Conservation (phyloP, 805 yeast species). For the Jamesozyma lodderae region DNA sequence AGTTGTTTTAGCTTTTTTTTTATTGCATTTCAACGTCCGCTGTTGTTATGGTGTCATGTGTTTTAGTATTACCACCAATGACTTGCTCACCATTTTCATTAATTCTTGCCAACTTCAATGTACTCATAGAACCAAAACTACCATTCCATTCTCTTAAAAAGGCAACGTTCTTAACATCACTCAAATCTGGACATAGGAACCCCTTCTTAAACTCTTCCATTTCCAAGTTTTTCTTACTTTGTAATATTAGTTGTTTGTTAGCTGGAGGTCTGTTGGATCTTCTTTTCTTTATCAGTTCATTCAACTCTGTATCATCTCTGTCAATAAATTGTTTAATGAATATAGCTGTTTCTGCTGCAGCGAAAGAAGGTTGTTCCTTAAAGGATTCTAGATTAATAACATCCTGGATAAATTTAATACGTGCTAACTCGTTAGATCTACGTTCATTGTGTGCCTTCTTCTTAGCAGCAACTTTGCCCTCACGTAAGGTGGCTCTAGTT, state of each 20-base stretch:
- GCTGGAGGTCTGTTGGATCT: slow-evolving; percentile 85
- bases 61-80: slow-evolving; percentile 9
- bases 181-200: slow-evolving; percentile 60
- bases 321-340: slow-evolving; percentile 54
- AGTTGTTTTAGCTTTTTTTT: too few species aligned
- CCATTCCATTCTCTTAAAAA: slow-evolving; percentile 72
- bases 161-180: slow-evolving; percentile 49
- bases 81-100: slow-evolving; percentile 22
- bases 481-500: slow-evolving; percentile 80
- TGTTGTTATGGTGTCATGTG: neutral
- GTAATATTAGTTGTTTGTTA: slow-evolving; percentile 57
- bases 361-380: slow-evolving; percentile 36
- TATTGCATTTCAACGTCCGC: slow-evolving; percentile 2
- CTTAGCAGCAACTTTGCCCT: slow-evolving; percentile 53
- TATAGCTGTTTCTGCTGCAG: slow-evolving; percentile 48
- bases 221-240: slow-evolving; percentile 55
- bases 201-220: slow-evolving; percentile 59
- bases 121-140: slow-evolving; percentile 64
- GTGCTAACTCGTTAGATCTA: slow-evolving; percentile 49
- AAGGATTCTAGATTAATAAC: slow-evolving; percentile 36
- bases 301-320: slow-evolving; percentile 70
- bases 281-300: slow-evolving; percentile 49
- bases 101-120: slow-evolving; percentile 42
- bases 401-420: slow-evolving; percentile 53
- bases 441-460: slow-evolving; percentile 50